A percentile compares a stretch with the other conserved stretches of the same genome.
phyloP scores from a whole-genome alignment of 2,329 filamentous ascomycete species.

The Gliomastix tumulicola region DNA sequence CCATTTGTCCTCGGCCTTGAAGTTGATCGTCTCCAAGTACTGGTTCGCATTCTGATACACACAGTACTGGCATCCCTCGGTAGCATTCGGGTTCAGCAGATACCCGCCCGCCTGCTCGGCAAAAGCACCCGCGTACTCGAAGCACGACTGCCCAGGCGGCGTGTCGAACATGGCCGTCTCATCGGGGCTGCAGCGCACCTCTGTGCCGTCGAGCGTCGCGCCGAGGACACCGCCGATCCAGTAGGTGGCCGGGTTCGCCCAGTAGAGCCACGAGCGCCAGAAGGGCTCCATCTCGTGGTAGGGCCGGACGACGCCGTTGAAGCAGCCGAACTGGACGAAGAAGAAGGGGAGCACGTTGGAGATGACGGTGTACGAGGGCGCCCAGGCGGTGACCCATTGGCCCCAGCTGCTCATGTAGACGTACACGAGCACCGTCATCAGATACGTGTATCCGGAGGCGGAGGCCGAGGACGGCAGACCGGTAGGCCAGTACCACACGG shows the following conservation, averaged over 20 bases:
- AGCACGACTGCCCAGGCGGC: slow-evolving; percentile 58
- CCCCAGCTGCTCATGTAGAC: slow-evolving; percentile 71
- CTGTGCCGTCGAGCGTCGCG: slow-evolving; percentile 47
- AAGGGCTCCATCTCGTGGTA: slow-evolving; percentile 60
- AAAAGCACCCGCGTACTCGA: slow-evolving; percentile 55
- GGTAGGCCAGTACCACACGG: slow-evolving; percentile 70
- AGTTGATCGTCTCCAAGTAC: slow-evolving; percentile 53
- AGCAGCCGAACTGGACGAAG: slow-evolving; percentile 69
- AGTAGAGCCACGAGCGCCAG: slow-evolving; percentile 70
- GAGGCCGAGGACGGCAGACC: slow-evolving; percentile 60
- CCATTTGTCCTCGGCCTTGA: slow-evolving; percentile 57
- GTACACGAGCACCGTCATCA: slow-evolving; percentile 74
- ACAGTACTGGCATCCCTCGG: slow-evolving; percentile 60
- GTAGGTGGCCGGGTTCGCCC: slow-evolving; percentile 61
- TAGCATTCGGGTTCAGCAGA: slow-evolving; percentile 54
- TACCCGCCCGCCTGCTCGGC: slow-evolving; percentile 47
- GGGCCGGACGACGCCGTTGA: slow-evolving; percentile 71
- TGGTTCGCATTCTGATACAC: slow-evolving; percentile 49
- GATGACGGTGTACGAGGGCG: slow-evolving; percentile 72
- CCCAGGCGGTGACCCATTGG: slow-evolving; percentile 80
- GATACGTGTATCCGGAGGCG: slow-evolving; percentile 66
- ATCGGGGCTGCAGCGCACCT: slow-evolving; percentile 37
- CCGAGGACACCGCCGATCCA: slow-evolving; percentile 66
- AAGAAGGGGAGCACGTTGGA: slow-evolving; percentile 72
- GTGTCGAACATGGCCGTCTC: slow-evolving; percentile 44